Percentiles rank a stretch among this genome's conserved stretches.
phyloP scores from a whole-genome alignment of 2,329 filamentous ascomycete genomes.

The Epichloe typhina region DNA sequence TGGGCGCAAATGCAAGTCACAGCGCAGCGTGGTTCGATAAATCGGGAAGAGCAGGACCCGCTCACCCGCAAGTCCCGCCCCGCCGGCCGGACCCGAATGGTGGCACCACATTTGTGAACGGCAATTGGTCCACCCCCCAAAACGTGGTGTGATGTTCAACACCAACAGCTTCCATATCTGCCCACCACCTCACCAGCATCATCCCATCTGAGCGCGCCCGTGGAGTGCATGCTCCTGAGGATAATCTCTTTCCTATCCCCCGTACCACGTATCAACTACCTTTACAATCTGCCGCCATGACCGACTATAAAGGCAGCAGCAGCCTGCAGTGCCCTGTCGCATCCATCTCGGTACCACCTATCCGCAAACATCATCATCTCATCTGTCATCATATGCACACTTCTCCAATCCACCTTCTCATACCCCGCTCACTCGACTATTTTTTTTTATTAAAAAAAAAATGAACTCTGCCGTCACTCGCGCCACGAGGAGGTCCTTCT shows the following conservation, averaged over 20 bases:
- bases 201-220: neutral
- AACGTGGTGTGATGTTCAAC: conserved; percentile 4
- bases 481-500: conserved; percentile 21
- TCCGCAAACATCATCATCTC: too few relatives aligned
- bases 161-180: neutral
- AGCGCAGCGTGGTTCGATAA: neutral
- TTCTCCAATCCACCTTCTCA: neutral
- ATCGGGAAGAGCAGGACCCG: conserved; percentile 1
- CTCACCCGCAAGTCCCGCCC: neutral
- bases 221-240: too few relatives aligned
- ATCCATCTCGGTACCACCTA: too few relatives aligned
- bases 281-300: too few relatives aligned
- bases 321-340: too few relatives aligned
- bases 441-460: neutral
- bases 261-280: too few relatives aligned
- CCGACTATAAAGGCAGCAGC: too few relatives aligned
- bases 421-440: neutral
- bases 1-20: neutral
- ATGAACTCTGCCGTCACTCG: conserved; percentile 19
- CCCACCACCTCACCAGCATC: conserved; percentile 1
- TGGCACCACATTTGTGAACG: neutral
- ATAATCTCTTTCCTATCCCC: neutral
- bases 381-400: too few relatives aligned
- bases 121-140: neutral
- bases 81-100: neutral